These are phyloP conservation scores for Antitrichia curtipendula DNA, from an alignment of 225 moss, liverwort and hornwort genomes.

Conservation along the genomic window DNA sequence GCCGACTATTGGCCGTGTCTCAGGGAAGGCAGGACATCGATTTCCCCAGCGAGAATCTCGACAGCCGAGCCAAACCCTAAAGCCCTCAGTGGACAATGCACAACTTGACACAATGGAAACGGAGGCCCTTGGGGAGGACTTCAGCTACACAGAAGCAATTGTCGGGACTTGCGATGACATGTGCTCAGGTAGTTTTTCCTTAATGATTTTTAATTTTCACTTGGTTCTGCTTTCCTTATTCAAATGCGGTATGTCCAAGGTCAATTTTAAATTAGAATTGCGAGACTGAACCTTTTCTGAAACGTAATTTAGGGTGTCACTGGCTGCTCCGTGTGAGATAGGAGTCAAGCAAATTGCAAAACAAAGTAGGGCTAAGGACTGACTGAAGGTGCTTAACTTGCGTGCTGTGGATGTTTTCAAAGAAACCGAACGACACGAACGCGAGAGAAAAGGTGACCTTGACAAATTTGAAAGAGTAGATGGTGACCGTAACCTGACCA, in stretches of 20 bases:
- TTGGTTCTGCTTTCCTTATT: neutral
- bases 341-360: neutral
- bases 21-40: slow-evolving; percentile 18
- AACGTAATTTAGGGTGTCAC: neutral
- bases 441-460: slow-evolving; percentile 94
- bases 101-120: slow-evolving; percentile 43
- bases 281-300: neutral
- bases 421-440: slow-evolving; percentile 84
- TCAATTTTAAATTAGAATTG: neutral
- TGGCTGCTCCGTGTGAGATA: neutral
- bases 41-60: slow-evolving; percentile 25
- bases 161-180: slow-evolving; percentile 84
- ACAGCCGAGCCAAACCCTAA: slow-evolving; percentile 9
- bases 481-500: slow-evolving; percentile 80
- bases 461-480: slow-evolving; percentile 94
- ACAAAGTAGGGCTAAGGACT: neutral
- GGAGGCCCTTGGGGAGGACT: slow-evolving; percentile 53
- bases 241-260: neutral
- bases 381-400: neutral
- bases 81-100: slow-evolving; percentile 5
- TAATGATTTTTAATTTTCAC: neutral
- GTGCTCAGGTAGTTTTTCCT: slow-evolving; percentile 57
- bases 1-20: neutral
- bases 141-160: slow-evolving; percentile 54
- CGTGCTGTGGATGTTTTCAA: slow-evolving; percentile 9